Percentiles rank a stretch among this genome's conserved stretches.
phyloP scores from a whole-genome alignment of 2,329 filamentous ascomycete species.

The Gaeumannomyces sp. region DNA sequence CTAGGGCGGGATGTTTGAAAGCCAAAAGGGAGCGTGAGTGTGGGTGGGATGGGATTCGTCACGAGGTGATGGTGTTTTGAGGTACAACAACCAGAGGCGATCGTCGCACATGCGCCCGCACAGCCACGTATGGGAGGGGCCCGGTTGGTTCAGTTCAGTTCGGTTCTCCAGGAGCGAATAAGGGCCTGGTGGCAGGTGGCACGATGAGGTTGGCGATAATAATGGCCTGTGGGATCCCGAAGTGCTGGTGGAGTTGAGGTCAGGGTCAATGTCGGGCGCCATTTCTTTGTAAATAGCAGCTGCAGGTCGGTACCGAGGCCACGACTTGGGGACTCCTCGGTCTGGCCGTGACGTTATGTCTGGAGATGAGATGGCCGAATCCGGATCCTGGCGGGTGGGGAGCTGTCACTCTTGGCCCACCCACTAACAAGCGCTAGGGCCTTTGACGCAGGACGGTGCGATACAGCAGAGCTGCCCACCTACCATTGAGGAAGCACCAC shows the following conservation, averaged over 20 bases:
- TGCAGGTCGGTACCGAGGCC: neutral
- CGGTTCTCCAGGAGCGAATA: no score
- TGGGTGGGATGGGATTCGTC: no score
- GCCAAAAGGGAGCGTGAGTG: no score
- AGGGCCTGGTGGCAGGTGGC: neutral
- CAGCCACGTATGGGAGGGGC: no score
- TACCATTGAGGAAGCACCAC: no score
- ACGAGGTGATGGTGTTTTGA: no score
- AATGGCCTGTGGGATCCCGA: neutral
- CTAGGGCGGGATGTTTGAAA: no score
- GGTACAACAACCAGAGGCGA: no score
- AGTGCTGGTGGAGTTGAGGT: neutral
- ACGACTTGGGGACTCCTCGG: neutral
- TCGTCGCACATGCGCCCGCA: neutral
- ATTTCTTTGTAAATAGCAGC: neutral
- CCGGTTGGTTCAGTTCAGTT: neutral
- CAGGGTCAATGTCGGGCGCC: neutral
- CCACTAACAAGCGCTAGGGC: neutral
- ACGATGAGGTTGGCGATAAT: neutral
- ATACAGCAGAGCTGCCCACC: no score
- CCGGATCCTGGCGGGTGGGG: neutral
- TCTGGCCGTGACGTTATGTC: neutral
- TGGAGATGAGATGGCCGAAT: slow-evolving; percentile 1
- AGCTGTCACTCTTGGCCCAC: neutral
- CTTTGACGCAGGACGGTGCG: no score